Percentiles rank a stretch among this genome's conserved stretches.
These are phyloP conservation scores for Pichia californica DNA, from an alignment of 805 yeast genomes.

Conservation along the genomic window DNA sequence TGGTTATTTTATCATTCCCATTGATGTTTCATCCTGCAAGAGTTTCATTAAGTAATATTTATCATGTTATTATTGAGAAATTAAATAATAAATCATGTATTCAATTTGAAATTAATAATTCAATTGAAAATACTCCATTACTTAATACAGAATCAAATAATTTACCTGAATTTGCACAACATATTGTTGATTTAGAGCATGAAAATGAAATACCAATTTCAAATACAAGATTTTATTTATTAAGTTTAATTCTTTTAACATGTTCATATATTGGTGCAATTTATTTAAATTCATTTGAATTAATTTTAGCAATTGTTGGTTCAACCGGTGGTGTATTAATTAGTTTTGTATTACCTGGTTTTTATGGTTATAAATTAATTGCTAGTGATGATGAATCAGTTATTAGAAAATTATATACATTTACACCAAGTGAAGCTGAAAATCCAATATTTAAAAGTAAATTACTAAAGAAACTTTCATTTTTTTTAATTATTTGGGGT, in stretches of 20 bases:
- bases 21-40: slow-evolving; percentile 78
- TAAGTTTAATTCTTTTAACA: slow-evolving; percentile 43
- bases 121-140: slow-evolving; percentile 12
- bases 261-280: slow-evolving; percentile 52
- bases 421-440: slow-evolving; percentile 21
- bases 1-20: slow-evolving; percentile 75
- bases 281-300: slow-evolving; percentile 56
- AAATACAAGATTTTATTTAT: slow-evolving; percentile 36
- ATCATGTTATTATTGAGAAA: slow-evolving; percentile 14
- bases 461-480: slow-evolving; percentile 21
- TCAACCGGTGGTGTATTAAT: slow-evolving; percentile 80
- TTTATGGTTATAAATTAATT: slow-evolving; percentile 61
- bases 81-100: background rate
- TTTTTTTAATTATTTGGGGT: slow-evolving; percentile 47
- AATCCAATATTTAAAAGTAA: slow-evolving; percentile 19
- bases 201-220: slow-evolving; percentile 40
- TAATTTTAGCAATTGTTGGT: slow-evolving; percentile 68
- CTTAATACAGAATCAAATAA: background rate
- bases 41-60: slow-evolving; percentile 62
- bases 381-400: slow-evolving; percentile 21
- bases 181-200: slow-evolving; percentile 19
- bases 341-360: slow-evolving; percentile 71
- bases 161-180: background rate
- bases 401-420: slow-evolving; percentile 10
- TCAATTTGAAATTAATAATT: background rate